Conservation (phyloP, 345 rosid species). For the Leavenworthia alabamica region DNA sequence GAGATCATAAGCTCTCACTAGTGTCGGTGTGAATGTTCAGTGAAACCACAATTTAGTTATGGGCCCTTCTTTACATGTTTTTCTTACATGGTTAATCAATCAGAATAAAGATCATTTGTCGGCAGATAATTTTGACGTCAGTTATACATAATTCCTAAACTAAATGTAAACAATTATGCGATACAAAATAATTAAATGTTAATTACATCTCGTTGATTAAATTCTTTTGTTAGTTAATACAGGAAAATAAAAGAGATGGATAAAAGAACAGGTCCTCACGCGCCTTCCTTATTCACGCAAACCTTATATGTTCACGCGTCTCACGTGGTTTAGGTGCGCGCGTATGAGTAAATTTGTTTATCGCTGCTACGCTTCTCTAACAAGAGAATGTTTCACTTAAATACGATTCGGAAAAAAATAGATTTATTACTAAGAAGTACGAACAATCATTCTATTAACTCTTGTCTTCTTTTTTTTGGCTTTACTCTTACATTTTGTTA, state of each 20-base stretch:
- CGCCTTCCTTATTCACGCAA: neutral
- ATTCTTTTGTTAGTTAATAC: neutral
- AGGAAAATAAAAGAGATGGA: neutral
- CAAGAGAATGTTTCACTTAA: neutral
- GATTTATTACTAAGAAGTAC: neutral
- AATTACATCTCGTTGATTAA: neutral
- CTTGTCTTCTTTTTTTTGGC: neutral
- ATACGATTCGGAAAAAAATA: neutral
- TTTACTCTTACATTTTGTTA: neutral
- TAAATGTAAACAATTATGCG: neutral
- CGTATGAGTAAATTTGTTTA: neutral
- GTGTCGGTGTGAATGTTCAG: slow-evolving; percentile 26
- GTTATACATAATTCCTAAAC: neutral
- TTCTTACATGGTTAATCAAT: too few relatives aligned
- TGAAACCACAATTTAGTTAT: slow-evolving; percentile 14
- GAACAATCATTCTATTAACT: neutral
- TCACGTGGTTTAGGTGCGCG: neutral
- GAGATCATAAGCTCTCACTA: neutral
- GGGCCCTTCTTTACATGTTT: slow-evolving; percentile 13
- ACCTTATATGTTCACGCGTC: neutral
- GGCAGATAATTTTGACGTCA: slow-evolving; percentile 18
- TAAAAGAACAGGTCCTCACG: neutral
- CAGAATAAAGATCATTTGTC: slow-evolving; percentile 18
- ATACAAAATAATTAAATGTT: neutral
- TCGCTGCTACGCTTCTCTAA: neutral